phyloP scores from a whole-genome alignment of 2,329 filamentous ascomycete species.

The Gremmenia infestans region DNA sequence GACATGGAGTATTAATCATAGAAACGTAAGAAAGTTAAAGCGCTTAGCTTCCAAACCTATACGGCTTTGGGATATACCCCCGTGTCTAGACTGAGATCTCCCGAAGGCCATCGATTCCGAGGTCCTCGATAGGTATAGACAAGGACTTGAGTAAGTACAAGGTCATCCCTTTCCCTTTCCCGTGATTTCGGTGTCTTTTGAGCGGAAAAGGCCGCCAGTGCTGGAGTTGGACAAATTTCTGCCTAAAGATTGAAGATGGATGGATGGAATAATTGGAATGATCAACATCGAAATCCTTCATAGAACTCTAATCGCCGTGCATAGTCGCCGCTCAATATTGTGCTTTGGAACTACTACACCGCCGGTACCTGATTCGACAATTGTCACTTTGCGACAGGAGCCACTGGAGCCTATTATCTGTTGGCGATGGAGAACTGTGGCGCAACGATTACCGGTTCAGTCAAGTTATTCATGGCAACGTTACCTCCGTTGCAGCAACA shows the following conservation, averaged over 20 bases:
- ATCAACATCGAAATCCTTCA: neutral
- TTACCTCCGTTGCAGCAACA: neutral
- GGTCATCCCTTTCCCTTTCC: neutral
- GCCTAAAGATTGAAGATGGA: neutral
- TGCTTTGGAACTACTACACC: constrained; percentile 1
- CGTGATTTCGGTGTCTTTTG: neutral
- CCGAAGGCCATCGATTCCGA: neutral
- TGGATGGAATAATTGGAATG: no score
- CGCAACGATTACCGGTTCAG: constrained; percentile 1
- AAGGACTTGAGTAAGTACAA: neutral
- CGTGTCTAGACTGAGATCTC: neutral
- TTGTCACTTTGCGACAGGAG: neutral
- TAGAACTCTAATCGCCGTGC: neutral
- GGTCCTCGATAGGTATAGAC: neutral
- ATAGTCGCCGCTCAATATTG: neutral
- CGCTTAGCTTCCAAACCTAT: neutral
- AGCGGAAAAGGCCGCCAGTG: neutral
- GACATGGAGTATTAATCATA: neutral
- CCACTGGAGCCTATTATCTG: neutral
- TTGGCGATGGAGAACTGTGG: constrained; percentile 8
- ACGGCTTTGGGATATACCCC: constrained; percentile 11
- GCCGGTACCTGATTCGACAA: constrained; percentile 15
- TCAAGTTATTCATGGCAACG: neutral
- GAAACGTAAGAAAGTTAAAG: neutral
- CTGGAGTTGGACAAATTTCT: neutral